Evolutionary conservation across 352 stramenopile species (phyloP).

Genomic region (Pythium brachiatum): DNA sequence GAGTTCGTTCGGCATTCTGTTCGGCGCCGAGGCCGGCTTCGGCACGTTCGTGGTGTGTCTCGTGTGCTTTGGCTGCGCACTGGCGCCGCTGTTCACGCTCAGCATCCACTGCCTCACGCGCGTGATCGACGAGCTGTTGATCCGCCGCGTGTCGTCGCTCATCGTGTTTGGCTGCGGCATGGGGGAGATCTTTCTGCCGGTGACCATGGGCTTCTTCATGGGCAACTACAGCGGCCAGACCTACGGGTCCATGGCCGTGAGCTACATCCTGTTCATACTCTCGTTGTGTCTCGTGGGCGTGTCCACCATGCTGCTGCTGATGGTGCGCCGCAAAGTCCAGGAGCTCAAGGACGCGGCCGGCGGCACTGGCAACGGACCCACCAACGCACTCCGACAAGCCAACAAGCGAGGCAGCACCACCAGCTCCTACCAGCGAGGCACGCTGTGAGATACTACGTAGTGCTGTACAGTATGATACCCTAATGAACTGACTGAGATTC

Average conservation of each 20-base stretch:
- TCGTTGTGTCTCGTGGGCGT: slow-evolving; percentile 66
- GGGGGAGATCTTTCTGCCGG: slow-evolving; percentile 79
- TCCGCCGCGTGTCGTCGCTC: slow-evolving; percentile 75
- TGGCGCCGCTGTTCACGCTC: slow-evolving; percentile 79
- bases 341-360: slow-evolving; percentile 25
- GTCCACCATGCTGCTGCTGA: slow-evolving; percentile 64
- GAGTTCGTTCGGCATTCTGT: slow-evolving; percentile 68
- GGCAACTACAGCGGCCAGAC: slow-evolving; percentile 71
- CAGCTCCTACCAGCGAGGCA: not conserved
- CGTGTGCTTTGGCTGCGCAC: slow-evolving; percentile 55
- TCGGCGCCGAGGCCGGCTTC: slow-evolving; percentile 53
- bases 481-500: too few relatives aligned
- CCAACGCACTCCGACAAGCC: not conserved
- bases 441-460: too few relatives aligned
- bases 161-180: slow-evolving; percentile 84
- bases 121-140: slow-evolving; percentile 79
- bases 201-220: slow-evolving; percentile 89
- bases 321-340: slow-evolving; percentile 61
- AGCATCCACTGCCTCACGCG: slow-evolving; percentile 82
- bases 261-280: slow-evolving; percentile 79
- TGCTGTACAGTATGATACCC: too few relatives aligned
- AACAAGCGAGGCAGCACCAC: not conserved
- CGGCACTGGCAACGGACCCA: not conserved
- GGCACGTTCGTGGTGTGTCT: slow-evolving; percentile 51
- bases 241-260: slow-evolving; percentile 69